Evolutionary conservation across 2,329 filamentous ascomycete genomes (phyloP).

Genomic region (Stagonosporopsis vannaccii): DNA sequence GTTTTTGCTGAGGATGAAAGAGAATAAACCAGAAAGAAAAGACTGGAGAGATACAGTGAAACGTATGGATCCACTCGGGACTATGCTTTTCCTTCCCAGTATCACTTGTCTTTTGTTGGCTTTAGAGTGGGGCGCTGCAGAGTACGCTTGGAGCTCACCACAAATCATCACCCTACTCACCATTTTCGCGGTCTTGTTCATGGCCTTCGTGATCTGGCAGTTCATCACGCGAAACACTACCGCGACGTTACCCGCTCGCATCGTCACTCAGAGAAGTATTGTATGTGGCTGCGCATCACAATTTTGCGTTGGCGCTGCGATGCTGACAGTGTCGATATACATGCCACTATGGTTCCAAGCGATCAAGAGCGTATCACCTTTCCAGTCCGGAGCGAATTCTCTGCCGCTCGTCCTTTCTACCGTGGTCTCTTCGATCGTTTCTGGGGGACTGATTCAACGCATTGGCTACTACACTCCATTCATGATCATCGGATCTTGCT

Average conservation of each 20-base stretch:
- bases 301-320: conserved; percentile 50
- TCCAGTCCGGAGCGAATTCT: conserved; percentile 55
- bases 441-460: conserved; percentile 49
- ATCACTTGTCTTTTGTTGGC: conserved; percentile 57
- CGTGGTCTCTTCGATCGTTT: conserved; percentile 51
- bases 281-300: conserved; percentile 49
- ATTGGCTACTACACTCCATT: conserved; percentile 59
- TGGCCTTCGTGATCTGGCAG: conserved; percentile 51
- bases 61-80: conserved; percentile 55
- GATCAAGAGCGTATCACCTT: conserved; percentile 53
- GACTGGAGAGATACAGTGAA: conserved; percentile 42
- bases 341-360: conserved; percentile 57
- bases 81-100: conserved; percentile 50
- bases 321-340: conserved; percentile 51
- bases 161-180: conserved; percentile 53
- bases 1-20: conserved; percentile 43
- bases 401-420: conserved; percentile 55
- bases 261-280: conserved; percentile 53
- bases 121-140: conserved; percentile 57
- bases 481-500: conserved; percentile 50
- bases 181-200: conserved; percentile 49
- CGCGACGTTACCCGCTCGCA: conserved; percentile 53
- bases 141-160: conserved; percentile 52
- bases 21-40: conserved; percentile 39
- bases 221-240: conserved; percentile 48